These are phyloP conservation scores for Nidularia pulvinata DNA, from an alignment of 768 basidiomycete species.

Conservation along the genomic window DNA sequence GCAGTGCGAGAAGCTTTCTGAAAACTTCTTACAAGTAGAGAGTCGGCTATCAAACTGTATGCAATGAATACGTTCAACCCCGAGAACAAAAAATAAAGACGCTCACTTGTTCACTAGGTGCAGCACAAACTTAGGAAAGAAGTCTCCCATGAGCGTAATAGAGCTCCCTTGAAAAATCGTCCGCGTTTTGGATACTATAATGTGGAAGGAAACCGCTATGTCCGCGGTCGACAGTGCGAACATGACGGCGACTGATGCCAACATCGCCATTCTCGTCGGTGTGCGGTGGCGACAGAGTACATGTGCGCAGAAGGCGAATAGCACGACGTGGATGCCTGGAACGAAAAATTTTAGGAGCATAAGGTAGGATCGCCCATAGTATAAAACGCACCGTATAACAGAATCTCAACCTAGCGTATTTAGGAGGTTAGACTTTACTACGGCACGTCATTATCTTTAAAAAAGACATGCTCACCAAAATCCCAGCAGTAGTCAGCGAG, in stretches of 20 bases:
- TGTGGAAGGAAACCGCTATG: conserved; percentile 12
- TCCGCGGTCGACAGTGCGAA: conserved; percentile 10
- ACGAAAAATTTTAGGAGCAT: background rate
- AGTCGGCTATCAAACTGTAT: conserved; percentile 20
- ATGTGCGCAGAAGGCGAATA: conserved; percentile 20
- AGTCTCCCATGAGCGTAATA: conserved; percentile 3
- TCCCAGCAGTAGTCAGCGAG: too few species aligned
- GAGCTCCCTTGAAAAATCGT: conserved; percentile 5
- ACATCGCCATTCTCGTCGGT: background rate
- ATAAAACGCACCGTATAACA: conserved; percentile 19
- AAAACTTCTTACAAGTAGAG: conserved; percentile 15
- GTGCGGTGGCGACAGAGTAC: background rate
- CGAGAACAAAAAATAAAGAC: background rate
- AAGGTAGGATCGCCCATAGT: background rate
- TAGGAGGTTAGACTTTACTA: too few species aligned
- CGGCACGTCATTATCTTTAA: too few species aligned
- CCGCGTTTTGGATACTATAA: conserved; percentile 6
- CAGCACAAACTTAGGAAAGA: conserved; percentile 17
- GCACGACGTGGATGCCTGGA: conserved; percentile 24
- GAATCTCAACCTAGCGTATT: conserved; percentile 17
- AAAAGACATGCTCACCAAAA: too few species aligned
- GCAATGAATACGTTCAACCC: background rate
- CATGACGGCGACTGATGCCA: conserved; percentile 4
- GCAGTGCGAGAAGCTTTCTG: background rate
- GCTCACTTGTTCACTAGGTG: conserved; percentile 22